A percentile compares a stretch with the other conserved stretches of the same genome.
These are phyloP conservation scores for Colletotrichum lupini DNA, from an alignment of 2,329 filamentous ascomycete genomes.

Conservation along the genomic window DNA sequence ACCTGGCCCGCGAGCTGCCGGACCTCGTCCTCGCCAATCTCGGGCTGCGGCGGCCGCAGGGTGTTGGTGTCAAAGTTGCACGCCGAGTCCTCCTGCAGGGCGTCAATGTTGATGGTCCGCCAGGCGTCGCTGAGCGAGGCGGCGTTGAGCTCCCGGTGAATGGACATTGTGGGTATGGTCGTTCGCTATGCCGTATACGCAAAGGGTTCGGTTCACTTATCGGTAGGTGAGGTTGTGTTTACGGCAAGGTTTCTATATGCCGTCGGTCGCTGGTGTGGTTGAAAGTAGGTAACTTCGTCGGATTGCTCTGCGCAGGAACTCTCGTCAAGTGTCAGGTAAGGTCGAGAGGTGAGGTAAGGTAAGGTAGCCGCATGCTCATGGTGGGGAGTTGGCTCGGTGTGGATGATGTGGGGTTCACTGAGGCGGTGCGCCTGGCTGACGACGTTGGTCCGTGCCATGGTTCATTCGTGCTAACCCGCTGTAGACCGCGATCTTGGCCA, in stretches of 20 bases:
- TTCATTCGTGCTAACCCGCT: conserved; percentile 1
- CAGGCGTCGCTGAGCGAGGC: conserved; percentile 72
- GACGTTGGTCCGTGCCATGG: conserved; percentile 15
- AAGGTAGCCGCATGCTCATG: conserved; percentile 31
- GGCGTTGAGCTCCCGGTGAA: conserved; percentile 73
- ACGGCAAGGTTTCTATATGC: background rate
- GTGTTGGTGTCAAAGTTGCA: conserved; percentile 91
- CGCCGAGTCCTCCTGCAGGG: conserved; percentile 88
- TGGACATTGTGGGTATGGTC: conserved; percentile 62
- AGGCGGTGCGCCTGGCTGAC: conserved; percentile 30
- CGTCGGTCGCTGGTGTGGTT: background rate
- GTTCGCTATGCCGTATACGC: background rate
- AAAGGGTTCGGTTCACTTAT: background rate
- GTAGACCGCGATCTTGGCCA: conserved; percentile 2
- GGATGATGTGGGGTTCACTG: conserved; percentile 33
- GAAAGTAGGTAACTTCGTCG: conserved; percentile 9
- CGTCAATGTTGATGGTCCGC: conserved; percentile 95
- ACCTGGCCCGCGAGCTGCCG: conserved; percentile 84
- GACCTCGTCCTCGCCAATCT: conserved; percentile 81
- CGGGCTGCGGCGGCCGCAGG: conserved; percentile 80
- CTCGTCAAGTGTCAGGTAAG: conserved; percentile 20
- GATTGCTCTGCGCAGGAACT: background rate
- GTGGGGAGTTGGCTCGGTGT: conserved; percentile 30
- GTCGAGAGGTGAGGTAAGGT: conserved; percentile 31
- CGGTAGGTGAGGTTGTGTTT: background rate